These are phyloP conservation scores for Penicillium sp. DNA, from an alignment of 2,329 filamentous ascomycete genomes.

Conservation along the genomic window DNA sequence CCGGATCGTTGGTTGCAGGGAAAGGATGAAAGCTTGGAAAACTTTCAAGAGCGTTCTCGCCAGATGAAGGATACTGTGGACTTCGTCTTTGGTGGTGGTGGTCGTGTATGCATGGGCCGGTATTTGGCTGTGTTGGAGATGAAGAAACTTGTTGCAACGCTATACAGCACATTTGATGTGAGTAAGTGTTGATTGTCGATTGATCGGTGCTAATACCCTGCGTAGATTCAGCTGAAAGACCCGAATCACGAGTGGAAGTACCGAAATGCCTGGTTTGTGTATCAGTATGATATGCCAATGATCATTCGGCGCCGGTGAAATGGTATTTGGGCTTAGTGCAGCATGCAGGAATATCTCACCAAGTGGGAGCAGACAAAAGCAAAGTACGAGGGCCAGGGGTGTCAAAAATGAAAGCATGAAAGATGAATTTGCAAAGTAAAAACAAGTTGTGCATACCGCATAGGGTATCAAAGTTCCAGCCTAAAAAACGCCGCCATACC, in stretches of 20 bases:
- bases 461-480: constrained; percentile 24
- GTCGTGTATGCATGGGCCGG: constrained; percentile 58
- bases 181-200: constrained; percentile 1
- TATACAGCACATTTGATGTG: constrained; percentile 33
- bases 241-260: constrained; percentile 54
- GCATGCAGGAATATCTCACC: not conserved
- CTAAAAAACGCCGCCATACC: constrained; percentile 15
- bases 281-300: constrained; percentile 59
- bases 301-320: constrained; percentile 14
- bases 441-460: constrained; percentile 20
- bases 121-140: constrained; percentile 60
- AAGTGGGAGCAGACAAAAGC: not conserved
- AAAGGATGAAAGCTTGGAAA: constrained; percentile 35
- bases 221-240: constrained; percentile 57
- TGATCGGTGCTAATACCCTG: constrained; percentile 27
- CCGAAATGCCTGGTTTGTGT: constrained; percentile 62
- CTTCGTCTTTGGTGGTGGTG: constrained; percentile 55
- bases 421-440: constrained; percentile 13
- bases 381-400: not conserved
- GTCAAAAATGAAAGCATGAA: constrained; percentile 11
- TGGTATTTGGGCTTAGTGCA: not conserved
- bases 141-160: constrained; percentile 60
- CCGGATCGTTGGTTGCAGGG: constrained; percentile 53
- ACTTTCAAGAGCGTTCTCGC: constrained; percentile 36
- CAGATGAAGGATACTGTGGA: constrained; percentile 42